These are phyloP conservation scores for Calonectria montana DNA, from an alignment of 2,329 filamentous ascomycete genomes.

Conservation along the genomic window DNA sequence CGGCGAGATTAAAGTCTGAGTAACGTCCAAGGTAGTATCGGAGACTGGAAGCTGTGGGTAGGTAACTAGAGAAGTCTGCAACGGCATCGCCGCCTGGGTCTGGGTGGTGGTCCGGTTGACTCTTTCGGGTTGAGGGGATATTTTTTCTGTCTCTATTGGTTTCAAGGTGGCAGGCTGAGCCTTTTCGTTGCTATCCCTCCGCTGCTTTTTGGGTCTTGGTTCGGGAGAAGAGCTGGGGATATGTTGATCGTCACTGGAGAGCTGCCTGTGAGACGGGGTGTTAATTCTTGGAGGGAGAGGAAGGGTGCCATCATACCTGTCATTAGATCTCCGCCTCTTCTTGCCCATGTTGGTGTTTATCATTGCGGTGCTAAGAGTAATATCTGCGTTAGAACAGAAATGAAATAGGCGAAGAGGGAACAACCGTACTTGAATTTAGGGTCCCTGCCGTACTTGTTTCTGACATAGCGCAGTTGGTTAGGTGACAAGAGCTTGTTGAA, in stretches of 20 bases:
- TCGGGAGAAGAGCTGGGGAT: neutral
- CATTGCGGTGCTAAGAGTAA: slow-evolving; percentile 25
- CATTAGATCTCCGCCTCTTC: neutral
- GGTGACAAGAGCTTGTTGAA: slow-evolving; percentile 46
- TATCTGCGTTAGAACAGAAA: neutral
- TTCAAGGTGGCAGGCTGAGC: neutral
- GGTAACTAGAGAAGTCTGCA: neutral
- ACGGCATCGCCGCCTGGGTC: neutral
- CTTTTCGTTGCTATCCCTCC: neutral
- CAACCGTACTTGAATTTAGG: slow-evolving; percentile 51
- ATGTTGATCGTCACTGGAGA: neutral
- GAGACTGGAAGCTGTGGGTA: neutral
- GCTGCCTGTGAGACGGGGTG: neutral
- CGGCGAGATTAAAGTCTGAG: neutral
- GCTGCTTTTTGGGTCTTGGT: neutral
- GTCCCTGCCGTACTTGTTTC: slow-evolving; percentile 55
- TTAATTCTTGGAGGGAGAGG: neutral
- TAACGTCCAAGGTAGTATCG: neutral
- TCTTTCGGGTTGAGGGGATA: neutral
- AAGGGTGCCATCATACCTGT: slow-evolving; percentile 8
- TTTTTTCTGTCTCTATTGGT: neutral
- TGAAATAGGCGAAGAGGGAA: neutral
- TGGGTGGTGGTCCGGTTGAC: neutral
- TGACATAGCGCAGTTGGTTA: slow-evolving; percentile 54
- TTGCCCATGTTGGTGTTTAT: slow-evolving; percentile 23